These are phyloP conservation scores for Apophysomyces variabilis DNA, from an alignment of 371 early-diverging fungal genomes.

Conservation along the genomic window DNA sequence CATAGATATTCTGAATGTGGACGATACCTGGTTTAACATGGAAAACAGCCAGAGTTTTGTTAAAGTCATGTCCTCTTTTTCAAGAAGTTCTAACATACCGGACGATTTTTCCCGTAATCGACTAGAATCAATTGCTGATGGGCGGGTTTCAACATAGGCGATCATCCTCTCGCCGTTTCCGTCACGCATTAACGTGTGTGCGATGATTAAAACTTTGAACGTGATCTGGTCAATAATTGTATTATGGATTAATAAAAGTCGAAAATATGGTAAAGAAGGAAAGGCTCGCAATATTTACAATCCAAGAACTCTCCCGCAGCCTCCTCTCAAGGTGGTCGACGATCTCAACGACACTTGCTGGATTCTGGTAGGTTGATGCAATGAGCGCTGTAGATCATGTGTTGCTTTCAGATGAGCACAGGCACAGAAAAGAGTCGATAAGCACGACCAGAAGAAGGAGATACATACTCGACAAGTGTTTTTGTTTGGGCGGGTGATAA, in stretches of 20 bases:
- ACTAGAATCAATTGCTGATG: constrained; percentile 62
- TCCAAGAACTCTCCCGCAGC: constrained; percentile 77
- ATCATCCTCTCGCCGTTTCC: constrained; percentile 75
- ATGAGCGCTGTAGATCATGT: constrained; percentile 40
- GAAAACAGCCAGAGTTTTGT: neutral
- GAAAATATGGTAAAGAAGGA: constrained; percentile 11
- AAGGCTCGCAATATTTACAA: constrained; percentile 51
- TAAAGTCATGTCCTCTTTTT: neutral
- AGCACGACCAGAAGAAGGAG: neutral
- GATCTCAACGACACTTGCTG: constrained; percentile 52
- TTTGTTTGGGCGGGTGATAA: constrained; percentile 75
- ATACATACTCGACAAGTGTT: constrained; percentile 77
- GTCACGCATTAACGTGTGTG: constrained; percentile 86
- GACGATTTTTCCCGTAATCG: constrained; percentile 67
- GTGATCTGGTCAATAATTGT: constrained; percentile 60
- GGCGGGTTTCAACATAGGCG: constrained; percentile 67
- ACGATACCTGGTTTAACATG: constrained; percentile 26
- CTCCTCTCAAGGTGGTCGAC: constrained; percentile 63
- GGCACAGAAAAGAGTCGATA: neutral
- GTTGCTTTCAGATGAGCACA: constrained; percentile 3
- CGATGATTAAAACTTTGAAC: constrained; percentile 83
- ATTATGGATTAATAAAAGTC: too few species aligned
- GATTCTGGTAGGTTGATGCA: constrained; percentile 46
- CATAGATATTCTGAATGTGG: constrained; percentile 77
- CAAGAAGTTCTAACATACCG: constrained; percentile 31